A percentile compares a stretch with the other conserved stretches of the same genome.
Conservation (phyloP, 371 early-diverging fungal genomes). For the Rhizopus sp. region DNA sequence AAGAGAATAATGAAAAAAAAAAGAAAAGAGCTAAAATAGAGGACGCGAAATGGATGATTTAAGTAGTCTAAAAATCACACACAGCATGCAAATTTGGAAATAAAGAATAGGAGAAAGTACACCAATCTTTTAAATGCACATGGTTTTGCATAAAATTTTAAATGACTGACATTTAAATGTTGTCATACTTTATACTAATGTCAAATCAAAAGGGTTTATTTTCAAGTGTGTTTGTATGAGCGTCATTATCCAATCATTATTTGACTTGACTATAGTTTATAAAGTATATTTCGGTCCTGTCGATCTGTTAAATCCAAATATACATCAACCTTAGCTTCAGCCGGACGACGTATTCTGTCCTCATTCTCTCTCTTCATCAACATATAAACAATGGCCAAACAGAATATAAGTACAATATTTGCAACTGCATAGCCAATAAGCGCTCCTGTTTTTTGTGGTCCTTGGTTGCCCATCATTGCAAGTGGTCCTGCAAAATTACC, state of each 20-base stretch:
- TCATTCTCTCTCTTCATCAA: slow-evolving; percentile 29
- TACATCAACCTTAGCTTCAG: slow-evolving; percentile 12
- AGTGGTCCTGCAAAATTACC: slow-evolving; percentile 35
- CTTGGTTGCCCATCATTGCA: slow-evolving; percentile 23
- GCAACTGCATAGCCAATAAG: slow-evolving; percentile 23
- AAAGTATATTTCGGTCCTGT: slow-evolving; percentile 38
- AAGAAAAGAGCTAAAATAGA: neutral
- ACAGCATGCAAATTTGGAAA: too few species aligned
- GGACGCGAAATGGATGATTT: too few species aligned
- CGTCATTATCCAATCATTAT: too few species aligned
- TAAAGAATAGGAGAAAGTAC: too few species aligned
- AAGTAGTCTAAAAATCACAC: too few species aligned
- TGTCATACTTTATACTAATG: too few species aligned
- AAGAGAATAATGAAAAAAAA: neutral
- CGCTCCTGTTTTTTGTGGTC: slow-evolving; percentile 23
- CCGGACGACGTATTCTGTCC: slow-evolving; percentile 18
- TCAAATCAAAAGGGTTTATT: too few species aligned
- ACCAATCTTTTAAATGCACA: too few species aligned
- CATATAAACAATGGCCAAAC: slow-evolving; percentile 12
- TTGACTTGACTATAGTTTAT: slow-evolving; percentile 26
- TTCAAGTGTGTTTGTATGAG: too few species aligned
- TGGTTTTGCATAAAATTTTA: too few species aligned
- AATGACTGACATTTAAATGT: too few species aligned
- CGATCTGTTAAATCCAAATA: slow-evolving; percentile 39
- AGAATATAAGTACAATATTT: slow-evolving; percentile 18